Evolutionary conservation across 1,284 basidiomycete species (phyloP), one percentile per base, ranked within the genome.

Genomic region (Amylostereum chailletii): DNA sequence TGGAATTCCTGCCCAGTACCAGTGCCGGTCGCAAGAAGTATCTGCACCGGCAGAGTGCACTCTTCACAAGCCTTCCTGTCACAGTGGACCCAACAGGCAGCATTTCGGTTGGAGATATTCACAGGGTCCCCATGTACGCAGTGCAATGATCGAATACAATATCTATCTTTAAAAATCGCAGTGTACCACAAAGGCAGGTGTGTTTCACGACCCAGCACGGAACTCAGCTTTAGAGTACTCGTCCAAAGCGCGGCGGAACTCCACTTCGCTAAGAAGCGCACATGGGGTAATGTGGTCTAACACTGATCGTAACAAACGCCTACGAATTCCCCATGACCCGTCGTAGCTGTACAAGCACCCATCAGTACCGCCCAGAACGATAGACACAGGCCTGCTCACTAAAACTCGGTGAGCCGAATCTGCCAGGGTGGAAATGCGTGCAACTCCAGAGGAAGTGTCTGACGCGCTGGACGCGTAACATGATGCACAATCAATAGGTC

Each of bases 381-480:
- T n/a, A 19, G 36, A 29, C 27, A 48, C 26, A 10, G 8, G n/a
- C 34, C 45, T 42, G 53, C 83, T 67, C 59, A 89, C 86, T 80
- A 74, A 53, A 90, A 79, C 64, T 90, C 86, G 40, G 84, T 85
- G 45, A 90, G 66, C 50, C 80, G 71, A 7, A 81, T 75, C 54
- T 88, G 85, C 86, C 86, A 90, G 29, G 87, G 86, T 29, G 87
- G 86, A 55, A 83, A 88, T 2, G 81, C 83, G 55, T 83, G 67
- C 8, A 88, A 66, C 60, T 88, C 84, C 46, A 82, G 62, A 1
- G 82, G 76, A 31, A 67, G 59, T 44, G 60, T 63, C 46, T 66
- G 62, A 41, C 62, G 61, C 44, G 57, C 63, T 34, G 65, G 60
- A 7, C 69, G 67, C 38, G 66, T 65, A 34, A 83, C 54, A 44